Percentiles rank a stretch among this genome's conserved stretches.
Evolutionary conservation across 306 rosid genomes (phyloP).

Genomic region (Biancaea sappan): DNA sequence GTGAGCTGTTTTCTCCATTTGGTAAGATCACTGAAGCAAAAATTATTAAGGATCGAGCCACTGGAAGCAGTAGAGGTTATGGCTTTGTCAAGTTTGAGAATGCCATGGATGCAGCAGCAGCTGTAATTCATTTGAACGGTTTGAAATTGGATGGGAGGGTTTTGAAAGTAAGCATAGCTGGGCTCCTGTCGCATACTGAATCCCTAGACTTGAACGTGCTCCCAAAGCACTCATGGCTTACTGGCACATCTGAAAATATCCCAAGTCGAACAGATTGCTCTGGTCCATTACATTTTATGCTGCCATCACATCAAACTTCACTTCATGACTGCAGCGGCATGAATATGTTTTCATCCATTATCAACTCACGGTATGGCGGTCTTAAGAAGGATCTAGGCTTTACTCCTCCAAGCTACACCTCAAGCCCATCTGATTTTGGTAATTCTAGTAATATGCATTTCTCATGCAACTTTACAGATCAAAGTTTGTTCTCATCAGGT

Average conservation of each 20-base stretch:
- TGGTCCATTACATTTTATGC: constrained; percentile 24
- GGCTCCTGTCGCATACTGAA: background rate
- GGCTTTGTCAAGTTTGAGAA: constrained; percentile 32
- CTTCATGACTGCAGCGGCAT: background rate
- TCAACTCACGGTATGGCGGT: constrained; percentile 13
- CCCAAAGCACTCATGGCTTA: background rate
- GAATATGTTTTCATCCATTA: constrained; percentile 6
- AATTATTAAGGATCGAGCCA: constrained; percentile 30
- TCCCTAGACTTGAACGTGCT: background rate
- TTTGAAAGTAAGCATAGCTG: constrained; percentile 20
- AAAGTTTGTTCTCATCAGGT: background rate
- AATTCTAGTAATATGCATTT: constrained; percentile 14
- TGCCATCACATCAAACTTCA: constrained; percentile 18
- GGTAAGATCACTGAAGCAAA: constrained; percentile 30
- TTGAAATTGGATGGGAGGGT: constrained; percentile 24
- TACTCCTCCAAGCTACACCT: constrained; percentile 20
- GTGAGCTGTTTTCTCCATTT: constrained; percentile 33
- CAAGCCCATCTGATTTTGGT: background rate
- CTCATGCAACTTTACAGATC: constrained; percentile 7
- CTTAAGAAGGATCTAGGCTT: constrained; percentile 2
- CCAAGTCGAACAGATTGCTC: background rate
- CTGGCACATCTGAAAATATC: constrained; percentile 7
- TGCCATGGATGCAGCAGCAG: background rate
- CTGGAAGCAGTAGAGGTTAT: constrained; percentile 25
- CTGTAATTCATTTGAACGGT: constrained; percentile 21